Percentiles rank a stretch among this genome's conserved stretches.
Evolutionary conservation across 257 asterid species (phyloP).

Genomic region (Leptodermis oblonga): DNA sequence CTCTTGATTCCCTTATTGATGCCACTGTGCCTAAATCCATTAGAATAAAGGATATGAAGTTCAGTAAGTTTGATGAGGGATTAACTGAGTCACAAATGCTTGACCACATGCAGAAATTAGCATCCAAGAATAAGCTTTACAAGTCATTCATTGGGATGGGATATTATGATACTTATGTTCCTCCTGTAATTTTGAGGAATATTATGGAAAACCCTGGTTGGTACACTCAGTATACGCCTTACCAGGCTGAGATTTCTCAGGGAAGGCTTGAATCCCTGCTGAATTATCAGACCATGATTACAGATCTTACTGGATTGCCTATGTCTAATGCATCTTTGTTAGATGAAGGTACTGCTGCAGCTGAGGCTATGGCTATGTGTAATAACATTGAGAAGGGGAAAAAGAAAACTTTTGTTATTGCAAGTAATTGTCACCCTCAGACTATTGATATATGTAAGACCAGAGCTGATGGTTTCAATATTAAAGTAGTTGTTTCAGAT

Average conservation of each 20-base stretch:
- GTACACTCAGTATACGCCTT: conserved; percentile 98
- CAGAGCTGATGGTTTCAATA: conserved; percentile 84
- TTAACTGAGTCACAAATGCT: conserved; percentile 92
- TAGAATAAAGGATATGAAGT: conserved; percentile 54
- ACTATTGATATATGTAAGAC: conserved; percentile 85
- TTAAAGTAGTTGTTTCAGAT: conserved; percentile 71
- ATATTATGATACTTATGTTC: conserved; percentile 74
- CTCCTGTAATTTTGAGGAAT: conserved; percentile 88
- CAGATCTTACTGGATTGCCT: conserved; percentile 91
- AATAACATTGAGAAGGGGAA: conserved; percentile 83
- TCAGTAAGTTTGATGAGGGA: conserved; percentile 67
- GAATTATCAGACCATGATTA: conserved; percentile 82
- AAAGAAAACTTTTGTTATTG: conserved; percentile 80
- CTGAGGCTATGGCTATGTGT: conserved; percentile 99
- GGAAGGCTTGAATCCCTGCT: conserved; percentile 90
- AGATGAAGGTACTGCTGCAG: conserved; percentile 96
- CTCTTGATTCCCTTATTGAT: conserved; percentile 62
- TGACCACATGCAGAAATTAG: conserved; percentile 68
- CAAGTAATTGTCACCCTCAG: conserved; percentile 95
- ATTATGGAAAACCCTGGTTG: conserved; percentile 95
- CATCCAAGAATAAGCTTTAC: conserved; percentile 65
- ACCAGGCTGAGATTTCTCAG: conserved; percentile 97
- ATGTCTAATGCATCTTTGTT: conserved; percentile 96
- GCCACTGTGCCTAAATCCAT: conserved; percentile 96
- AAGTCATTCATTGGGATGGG: conserved; percentile 97